Conservation (phyloP, 1,284 basidiomycete genomes). For the Grifola frondosa region DNA sequence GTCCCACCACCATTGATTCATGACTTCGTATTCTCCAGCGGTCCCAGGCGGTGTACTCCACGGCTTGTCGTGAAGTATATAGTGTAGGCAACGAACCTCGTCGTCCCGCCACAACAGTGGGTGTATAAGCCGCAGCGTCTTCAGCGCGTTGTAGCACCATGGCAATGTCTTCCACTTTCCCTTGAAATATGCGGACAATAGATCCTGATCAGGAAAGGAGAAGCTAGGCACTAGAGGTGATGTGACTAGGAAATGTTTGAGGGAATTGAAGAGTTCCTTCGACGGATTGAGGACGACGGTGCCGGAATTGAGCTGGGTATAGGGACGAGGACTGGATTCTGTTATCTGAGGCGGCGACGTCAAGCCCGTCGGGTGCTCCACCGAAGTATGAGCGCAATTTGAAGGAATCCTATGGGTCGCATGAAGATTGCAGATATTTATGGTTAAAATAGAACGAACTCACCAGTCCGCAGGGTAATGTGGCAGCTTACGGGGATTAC, state of each 20-base stretch:
- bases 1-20: conserved; percentile 80
- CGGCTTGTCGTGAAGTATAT: conserved; percentile 75
- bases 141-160: conserved; percentile 87
- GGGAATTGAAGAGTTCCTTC: conserved; percentile 43
- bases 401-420: conserved; percentile 70
- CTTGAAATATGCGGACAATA: conserved; percentile 79
- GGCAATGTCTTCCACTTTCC: conserved; percentile 74
- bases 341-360: conserved; percentile 48
- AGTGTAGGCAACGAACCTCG: conserved; percentile 75
- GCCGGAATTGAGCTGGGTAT: conserved; percentile 85
- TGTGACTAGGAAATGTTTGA: conserved; percentile 64
- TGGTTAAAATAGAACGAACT: conserved; percentile 23
- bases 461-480: conserved; percentile 93
- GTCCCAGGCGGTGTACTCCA: conserved; percentile 51
- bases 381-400: conserved; percentile 83
- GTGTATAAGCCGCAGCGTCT: conserved; percentile 74
- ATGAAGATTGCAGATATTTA: neutral
- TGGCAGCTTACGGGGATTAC: conserved; percentile 82
- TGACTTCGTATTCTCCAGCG: conserved; percentile 44
- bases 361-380: conserved; percentile 51
- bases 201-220: conserved; percentile 91
- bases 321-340: conserved; percentile 61
- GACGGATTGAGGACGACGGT: conserved; percentile 87
- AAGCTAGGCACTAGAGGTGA: conserved; percentile 71
- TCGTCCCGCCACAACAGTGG: conserved; percentile 73